Evolutionary conservation across 352 stramenopile genomes (phyloP), one percentile per base, ranked within the genome.

Genomic region (Globisporangium abappressorium): DNA sequence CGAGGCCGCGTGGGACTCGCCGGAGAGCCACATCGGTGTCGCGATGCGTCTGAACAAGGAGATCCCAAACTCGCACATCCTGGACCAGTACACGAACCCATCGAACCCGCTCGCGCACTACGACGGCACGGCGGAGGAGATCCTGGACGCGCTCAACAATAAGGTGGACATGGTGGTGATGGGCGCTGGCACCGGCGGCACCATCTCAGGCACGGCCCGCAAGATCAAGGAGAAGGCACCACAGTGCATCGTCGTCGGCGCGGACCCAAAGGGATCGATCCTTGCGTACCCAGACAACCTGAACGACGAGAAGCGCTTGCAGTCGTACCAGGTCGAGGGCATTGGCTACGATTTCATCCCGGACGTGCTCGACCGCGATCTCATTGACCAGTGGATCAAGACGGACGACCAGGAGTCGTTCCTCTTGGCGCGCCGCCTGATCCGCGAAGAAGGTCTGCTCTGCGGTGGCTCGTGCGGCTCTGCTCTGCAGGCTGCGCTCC

Each of bases 311-410:
- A 89, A 96, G 69, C 79, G 91, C 1, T 76, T 98, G 28, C 71
- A 89, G 56, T 61, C 88, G 18, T 98, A 98, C 79, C 84, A 93
- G 73, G 95, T 99, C 14, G 95, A 99, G 76, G 97, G 97, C 7
- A 99, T 98, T 65, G 95, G 97, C 49, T 99, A 99, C 76, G 97
- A 98, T 69, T 99, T 99, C 68, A 97, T 99, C 49, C 97, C 97
- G 7, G 78, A 93, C 12, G 97, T 99, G 24, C 83, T 98, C 22
- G 90, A 99, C 74, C 89, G 95, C 33, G 81, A 66, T 3, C 75
- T 98, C 8, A 84, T 98, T 2, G 94, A 99, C 75, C 59, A 80
- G 53, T 99, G 96, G 96, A 85, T 97, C 64, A 99, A 99, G 81
- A 96, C 87, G 15, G 93, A 97, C 66, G 94, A 98, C 76, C 82